Evolutionary conservation across 2,329 filamentous ascomycete genomes (phyloP), one percentile per base, ranked within the genome.

Genomic region (Elsinoe australis): DNA sequence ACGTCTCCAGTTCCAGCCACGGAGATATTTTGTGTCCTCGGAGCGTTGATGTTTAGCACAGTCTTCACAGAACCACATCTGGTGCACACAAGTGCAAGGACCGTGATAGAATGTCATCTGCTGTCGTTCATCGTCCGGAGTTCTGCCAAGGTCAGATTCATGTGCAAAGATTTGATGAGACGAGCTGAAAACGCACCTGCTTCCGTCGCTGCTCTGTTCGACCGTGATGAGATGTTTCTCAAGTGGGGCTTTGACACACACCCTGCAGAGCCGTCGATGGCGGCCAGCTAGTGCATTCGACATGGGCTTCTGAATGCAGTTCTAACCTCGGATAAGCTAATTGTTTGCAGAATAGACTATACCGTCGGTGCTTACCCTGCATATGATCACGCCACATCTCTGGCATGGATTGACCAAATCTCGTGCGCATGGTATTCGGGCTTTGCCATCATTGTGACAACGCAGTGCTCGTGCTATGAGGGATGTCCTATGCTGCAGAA

Each of bases 1-100:
- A 32, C 79, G 86, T 44, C 89, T 82, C 89, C 89, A 95, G 53
- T 80, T 84, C 88, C 89, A 95, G 48, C 89, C 86, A 3, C 76
- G 71, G 34, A 72, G 64, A 58, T 83, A 82, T 10, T 71, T 76
- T 4, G 71, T 76, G 54, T 82, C 79, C 9, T 68, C 67, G 26
- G 69, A 70, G 18, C 78, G 72, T 46, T 94, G 79, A 48, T 78
- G 77, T 52, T 83, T 78, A 1, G 88, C 87, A 57, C 90, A 95
- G 1, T 84, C 80, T 54, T 85, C 79, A 65, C 89, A 96, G 19
- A 95, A 78, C 85, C 87, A 95, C 38, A 94, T 79, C 3, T 76
- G 75, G 7, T 76, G 67, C 29, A 67, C 65, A 55, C 78, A 81
- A 7, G 64, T 78, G 72, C 75, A 90, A 58, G 64, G 74, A 50